phyloP scores from a whole-genome alignment of 179 eudicot genomes.

The Heliamphora pulchella region DNA sequence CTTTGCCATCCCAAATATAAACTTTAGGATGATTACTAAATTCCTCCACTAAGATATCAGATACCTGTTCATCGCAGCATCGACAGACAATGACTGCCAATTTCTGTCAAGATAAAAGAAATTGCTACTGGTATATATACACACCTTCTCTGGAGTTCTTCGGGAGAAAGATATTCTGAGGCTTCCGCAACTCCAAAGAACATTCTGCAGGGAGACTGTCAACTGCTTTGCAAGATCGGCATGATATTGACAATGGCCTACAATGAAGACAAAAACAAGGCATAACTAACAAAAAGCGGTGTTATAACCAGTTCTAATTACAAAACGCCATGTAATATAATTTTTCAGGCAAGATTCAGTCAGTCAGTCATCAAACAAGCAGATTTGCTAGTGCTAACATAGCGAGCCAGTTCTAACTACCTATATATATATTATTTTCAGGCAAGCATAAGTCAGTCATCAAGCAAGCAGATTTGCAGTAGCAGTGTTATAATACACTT shows the following conservation, averaged over 20 bases:
- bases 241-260: conserved; percentile 40
- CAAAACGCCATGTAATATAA: too few relatives aligned
- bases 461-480: too few relatives aligned
- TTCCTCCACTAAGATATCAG: conserved; percentile 25
- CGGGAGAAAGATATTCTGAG: conserved; percentile 42
- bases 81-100: conserved; percentile 2
- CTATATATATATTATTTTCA: too few relatives aligned
- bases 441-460: too few relatives aligned
- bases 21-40: conserved; percentile 30
- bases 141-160: conserved; percentile 40
- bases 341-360: too few relatives aligned
- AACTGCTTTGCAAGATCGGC: conserved; percentile 38
- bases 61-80: conserved; percentile 24
- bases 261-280: neutral
- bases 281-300: too few relatives aligned
- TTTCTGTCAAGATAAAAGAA: neutral
- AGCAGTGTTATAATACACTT: too few relatives aligned
- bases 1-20: conserved; percentile 38
- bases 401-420: too few relatives aligned
- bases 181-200: conserved; percentile 40
- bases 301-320: too few relatives aligned
- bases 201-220: conserved; percentile 22
- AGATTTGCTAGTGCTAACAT: too few relatives aligned
- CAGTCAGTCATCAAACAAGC: too few relatives aligned
- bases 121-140: neutral